These are phyloP conservation scores for Penicillium chermesinum DNA, from an alignment of 495 filamentous ascomycete species.

Conservation along the genomic window DNA sequence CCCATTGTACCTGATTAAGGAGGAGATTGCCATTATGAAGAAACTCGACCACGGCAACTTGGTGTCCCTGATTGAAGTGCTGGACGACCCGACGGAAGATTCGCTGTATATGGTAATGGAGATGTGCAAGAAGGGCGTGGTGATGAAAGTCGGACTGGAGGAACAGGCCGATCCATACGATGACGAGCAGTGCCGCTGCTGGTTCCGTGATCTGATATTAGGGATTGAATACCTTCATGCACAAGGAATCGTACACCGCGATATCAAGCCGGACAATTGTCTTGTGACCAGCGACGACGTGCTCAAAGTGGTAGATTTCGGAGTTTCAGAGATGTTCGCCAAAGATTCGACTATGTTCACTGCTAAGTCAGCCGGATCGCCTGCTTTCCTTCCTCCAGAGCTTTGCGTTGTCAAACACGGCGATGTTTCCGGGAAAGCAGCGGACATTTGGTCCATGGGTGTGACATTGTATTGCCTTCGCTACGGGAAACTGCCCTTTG, in stretches of 20 bases:
- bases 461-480: conserved; percentile 89
- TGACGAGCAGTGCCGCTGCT: conserved; percentile 76
- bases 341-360: conserved; percentile 87
- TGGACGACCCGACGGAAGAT: conserved; percentile 93
- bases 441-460: conserved; percentile 99
- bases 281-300: conserved; percentile 85
- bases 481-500: conserved; percentile 84
- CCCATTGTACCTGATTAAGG: conserved; percentile 80
- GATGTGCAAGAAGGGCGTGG: conserved; percentile 96
- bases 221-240: conserved; percentile 96
- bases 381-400: conserved; percentile 92
- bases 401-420: conserved; percentile 86
- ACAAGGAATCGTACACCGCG: conserved; percentile 91
- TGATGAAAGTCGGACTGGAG: conserved; percentile 93
- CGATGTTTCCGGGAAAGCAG: conserved; percentile 79
- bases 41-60: conserved; percentile 92
- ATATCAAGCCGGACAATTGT: conserved; percentile 97
- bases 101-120: conserved; percentile 98
- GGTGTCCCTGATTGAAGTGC: conserved; percentile 85
- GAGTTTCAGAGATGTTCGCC: conserved; percentile 97
- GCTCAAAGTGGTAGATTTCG: conserved; percentile 96
- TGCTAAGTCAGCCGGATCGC: conserved; percentile 89
- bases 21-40: conserved; percentile 99
- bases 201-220: conserved; percentile 93
- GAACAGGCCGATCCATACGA: conserved; percentile 78